These are phyloP conservation scores for Claviceps sp. DNA, from an alignment of 2,329 filamentous ascomycete species.

Conservation along the genomic window DNA sequence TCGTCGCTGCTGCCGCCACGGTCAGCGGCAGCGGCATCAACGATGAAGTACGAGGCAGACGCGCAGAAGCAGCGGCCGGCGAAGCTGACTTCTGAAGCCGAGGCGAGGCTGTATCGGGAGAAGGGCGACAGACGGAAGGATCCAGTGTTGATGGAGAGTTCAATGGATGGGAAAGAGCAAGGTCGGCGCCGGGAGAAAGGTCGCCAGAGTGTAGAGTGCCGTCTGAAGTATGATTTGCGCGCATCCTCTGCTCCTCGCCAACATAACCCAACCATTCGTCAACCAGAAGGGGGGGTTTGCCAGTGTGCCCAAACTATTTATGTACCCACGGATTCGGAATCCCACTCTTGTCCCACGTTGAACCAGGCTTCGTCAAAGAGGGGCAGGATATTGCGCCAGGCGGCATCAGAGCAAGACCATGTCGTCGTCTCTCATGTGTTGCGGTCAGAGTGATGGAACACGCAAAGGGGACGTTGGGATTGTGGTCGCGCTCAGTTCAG, in stretches of 20 bases:
- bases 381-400: background rate
- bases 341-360: background rate
- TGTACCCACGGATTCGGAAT: background rate
- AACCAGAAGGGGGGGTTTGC: background rate
- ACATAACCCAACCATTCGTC: background rate
- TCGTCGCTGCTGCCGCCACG: conserved; percentile 8
- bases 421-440: background rate
- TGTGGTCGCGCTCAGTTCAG: background rate
- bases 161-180: background rate
- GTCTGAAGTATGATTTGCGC: background rate
- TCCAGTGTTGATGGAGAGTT: background rate
- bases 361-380: background rate
- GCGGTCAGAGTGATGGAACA: background rate
- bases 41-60: conserved; percentile 29
- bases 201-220: background rate
- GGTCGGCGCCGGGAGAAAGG: background rate
- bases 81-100: conserved; percentile 14
- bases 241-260: background rate
- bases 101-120: conserved; percentile 5
- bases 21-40: conserved; percentile 25
- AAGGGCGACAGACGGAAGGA: background rate
- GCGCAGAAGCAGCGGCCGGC: conserved; percentile 17
- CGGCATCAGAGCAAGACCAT: conserved; percentile 1
- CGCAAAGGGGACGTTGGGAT: background rate
- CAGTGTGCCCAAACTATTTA: conserved; percentile 2